Conservation (phyloP, 345 rosid genomes). For the Eucalyptus marginata region DNA sequence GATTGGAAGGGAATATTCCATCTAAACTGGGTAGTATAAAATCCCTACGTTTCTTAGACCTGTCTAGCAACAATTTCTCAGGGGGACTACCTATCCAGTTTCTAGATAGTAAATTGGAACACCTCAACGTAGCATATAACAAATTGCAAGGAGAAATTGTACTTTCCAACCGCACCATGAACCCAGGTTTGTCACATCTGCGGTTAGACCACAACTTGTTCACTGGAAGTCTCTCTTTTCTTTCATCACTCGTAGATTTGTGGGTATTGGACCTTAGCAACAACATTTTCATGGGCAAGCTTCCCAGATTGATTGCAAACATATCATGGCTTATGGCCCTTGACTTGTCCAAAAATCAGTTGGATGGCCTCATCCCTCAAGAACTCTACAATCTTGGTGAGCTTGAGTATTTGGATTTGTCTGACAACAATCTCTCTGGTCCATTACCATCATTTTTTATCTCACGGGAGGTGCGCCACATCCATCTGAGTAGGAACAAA, state of each 20-base stretch:
- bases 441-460: too few relatives aligned
- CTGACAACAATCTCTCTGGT: too few relatives aligned
- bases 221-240: too few relatives aligned
- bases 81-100: not conserved
- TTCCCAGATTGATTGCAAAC: too few relatives aligned
- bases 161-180: not conserved
- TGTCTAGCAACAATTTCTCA: not conserved
- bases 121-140: not conserved
- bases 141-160: not conserved
- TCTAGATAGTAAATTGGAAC: accelerated
- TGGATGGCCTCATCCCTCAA: not conserved
- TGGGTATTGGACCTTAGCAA: accelerated
- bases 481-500: too few relatives aligned
- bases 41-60: accelerated
- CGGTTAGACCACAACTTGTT: too few relatives aligned
- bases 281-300: too few relatives aligned
- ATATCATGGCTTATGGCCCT: accelerated
- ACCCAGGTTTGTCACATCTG: accelerated
- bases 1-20: not conserved
- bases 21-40: accelerated
- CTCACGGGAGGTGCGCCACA: accelerated
- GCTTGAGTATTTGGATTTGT: too few relatives aligned
- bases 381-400: not conserved
- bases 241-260: too few relatives aligned
- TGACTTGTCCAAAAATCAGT: too few relatives aligned